Conservation (phyloP, 2,329 filamentous ascomycete genomes). For the Diplodia mutila region DNA sequence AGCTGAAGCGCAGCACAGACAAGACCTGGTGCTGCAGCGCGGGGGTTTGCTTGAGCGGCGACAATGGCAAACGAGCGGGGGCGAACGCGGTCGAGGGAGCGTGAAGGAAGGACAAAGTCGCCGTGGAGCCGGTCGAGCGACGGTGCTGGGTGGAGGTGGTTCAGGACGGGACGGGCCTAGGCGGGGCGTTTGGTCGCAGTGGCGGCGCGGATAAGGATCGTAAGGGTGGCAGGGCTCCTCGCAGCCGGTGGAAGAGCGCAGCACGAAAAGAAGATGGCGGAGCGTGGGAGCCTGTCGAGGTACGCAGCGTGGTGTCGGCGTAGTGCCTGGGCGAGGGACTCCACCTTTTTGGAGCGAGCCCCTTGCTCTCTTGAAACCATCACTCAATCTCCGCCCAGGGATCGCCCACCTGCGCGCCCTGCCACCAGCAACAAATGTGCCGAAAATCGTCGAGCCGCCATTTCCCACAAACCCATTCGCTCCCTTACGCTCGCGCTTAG, state of each 20-base stretch:
- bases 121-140: constrained; percentile 7
- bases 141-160: neutral
- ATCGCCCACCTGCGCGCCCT: constrained; percentile 1
- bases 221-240: constrained; percentile 3
- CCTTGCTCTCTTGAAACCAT: constrained; percentile 12
- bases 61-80: neutral
- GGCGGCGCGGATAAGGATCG: constrained; percentile 16
- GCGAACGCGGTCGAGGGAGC: neutral
- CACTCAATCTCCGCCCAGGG: constrained; percentile 18
- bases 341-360: constrained; percentile 16
- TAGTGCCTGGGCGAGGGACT: constrained; percentile 8
- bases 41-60: neutral
- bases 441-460: constrained; percentile 17
- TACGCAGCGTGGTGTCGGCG: neutral
- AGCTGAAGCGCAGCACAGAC: constrained; percentile 13
- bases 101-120: constrained; percentile 13
- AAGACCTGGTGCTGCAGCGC: neutral
- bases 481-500: neutral
- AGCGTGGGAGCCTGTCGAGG: neutral
- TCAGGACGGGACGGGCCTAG: neutral
- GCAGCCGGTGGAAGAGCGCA: constrained; percentile 21
- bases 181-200: constrained; percentile 6
- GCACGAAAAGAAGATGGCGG: neutral
- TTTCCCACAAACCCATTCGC: neutral
- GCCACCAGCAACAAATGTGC: constrained; percentile 7